Base-by-base conservation (phyloP, 371 early-diverging fungal species). In the Lichtheimia hyalospora region DNA sequence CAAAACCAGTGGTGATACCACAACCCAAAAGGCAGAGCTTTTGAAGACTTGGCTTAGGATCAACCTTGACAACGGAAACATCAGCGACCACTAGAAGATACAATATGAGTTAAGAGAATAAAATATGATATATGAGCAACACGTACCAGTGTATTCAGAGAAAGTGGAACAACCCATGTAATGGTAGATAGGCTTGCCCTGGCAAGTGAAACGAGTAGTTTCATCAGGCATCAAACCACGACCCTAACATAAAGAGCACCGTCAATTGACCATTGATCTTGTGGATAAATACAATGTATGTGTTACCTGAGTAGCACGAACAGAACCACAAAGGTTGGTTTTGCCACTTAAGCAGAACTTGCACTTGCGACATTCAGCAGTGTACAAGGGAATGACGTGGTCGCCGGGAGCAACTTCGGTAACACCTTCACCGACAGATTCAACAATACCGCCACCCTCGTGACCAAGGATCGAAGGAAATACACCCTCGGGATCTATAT, bases 81-180 rank as follows among this genome's bases (percentile, higher is more conserved):
- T 95, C 96, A 53, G 86, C 80, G 27, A 88, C 91, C 13, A 96
- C 97, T 76, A 20, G 1, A 23, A 2, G 16, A 16, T 7, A 0
- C 5, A 3, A n/a, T 21, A 16, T 21, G 2, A 34, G 34, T 34
- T 34, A 10, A 25, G 10, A 15, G 51, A 24, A 51, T 51, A 18
- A 16, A 6, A 24, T 15, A 10, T 10, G 48, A 51, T 23, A 15
- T 10, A 7, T 24, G 16, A 40, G 14, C 5, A 5, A 39, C 40
- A 54, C 55, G 27, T 71, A 82, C 79, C 80, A 5, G 96, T 94
- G 85, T 97, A 97, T 77, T 97, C 94, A 62, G 89, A 86, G 69
- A 97, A 97, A 6, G 98, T 95, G 14, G 95, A 95, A 56, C 91
- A 91, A 15, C 98, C 98, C 98, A 97, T 97, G 75, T 92, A 96